A percentile compares a stretch with the other conserved stretches of the same genome.
phyloP scores from a whole-genome alignment of 352 stramenopile species.

The Pythium oligandrum region DNA sequence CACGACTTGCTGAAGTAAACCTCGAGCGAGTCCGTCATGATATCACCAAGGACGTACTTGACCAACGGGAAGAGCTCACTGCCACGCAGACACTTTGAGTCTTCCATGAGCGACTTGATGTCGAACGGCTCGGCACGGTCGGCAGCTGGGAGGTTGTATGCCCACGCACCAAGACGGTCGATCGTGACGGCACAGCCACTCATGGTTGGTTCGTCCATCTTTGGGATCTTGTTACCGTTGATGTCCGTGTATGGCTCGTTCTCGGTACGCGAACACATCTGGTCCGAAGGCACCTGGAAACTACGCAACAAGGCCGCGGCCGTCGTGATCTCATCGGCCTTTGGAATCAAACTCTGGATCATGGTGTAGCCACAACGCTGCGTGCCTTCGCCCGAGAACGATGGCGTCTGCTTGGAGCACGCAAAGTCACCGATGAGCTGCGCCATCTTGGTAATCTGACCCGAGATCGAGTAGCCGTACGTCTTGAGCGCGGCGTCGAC shows the following conservation, averaged over 20 bases:
- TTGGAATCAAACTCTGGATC: slow-evolving; percentile 25
- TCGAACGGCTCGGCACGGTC: slow-evolving; percentile 24
- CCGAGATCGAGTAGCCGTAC: slow-evolving; percentile 59
- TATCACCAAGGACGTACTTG: slow-evolving; percentile 28
- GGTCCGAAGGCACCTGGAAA: slow-evolving; percentile 46
- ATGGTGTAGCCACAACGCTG: slow-evolving; percentile 55
- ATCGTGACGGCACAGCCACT: slow-evolving; percentile 49
- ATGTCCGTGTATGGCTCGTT: slow-evolving; percentile 41
- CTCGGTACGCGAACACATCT: slow-evolving; percentile 49
- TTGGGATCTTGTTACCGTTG: slow-evolving; percentile 20
- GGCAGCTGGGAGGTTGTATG: slow-evolving; percentile 31
- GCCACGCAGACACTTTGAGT: slow-evolving; percentile 33
- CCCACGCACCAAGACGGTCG: slow-evolving; percentile 43
- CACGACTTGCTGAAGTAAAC: slow-evolving; percentile 37
- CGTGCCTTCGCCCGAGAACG: slow-evolving; percentile 27
- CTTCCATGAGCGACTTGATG: slow-evolving; percentile 32
- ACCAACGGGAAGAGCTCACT: slow-evolving; percentile 34
- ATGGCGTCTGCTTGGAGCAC: slow-evolving; percentile 45
- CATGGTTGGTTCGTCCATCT: slow-evolving; percentile 10
- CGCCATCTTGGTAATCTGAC: slow-evolving; percentile 45
- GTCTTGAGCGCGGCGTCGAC: slow-evolving; percentile 27
- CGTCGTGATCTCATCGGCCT: slow-evolving; percentile 26
- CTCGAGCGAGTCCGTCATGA: slow-evolving; percentile 23
- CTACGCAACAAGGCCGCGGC: slow-evolving; percentile 32
- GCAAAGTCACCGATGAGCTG: slow-evolving; percentile 48